Evolutionary conservation across 73 alveolate genomes (phyloP), one percentile per base, ranked within the genome.

Genomic region (Diophrys appendiculata): DNA sequence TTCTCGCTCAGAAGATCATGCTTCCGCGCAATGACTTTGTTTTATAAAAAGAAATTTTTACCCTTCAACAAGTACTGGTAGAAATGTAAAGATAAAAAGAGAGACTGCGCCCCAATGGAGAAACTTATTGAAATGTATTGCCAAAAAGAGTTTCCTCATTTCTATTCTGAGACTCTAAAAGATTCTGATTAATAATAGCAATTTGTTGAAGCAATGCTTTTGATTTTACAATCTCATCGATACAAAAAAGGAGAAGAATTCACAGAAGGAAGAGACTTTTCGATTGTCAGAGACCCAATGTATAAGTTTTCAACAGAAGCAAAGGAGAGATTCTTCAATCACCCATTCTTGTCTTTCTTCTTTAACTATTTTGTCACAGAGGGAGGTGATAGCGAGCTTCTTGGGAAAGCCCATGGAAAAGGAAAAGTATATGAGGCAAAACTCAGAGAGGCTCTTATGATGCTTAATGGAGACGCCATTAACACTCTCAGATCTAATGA

Each of bases 1-100:
- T 84, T 84, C 74, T 77, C 65, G 75, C 70, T 65, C 77, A 76
- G 65, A 53, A 26, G 92, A 26, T 35, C 92, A 24, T 84, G 92
- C 86, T 84, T 84, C 74, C 33, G 92, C 68, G 29, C 54, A 29
- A 84, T 84, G 92, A 35, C 73, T 25, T 80, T 77, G 80, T 84
- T n/a, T 79, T 84, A 65, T 60, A 84, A 84, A 33, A 72, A 0
- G 32, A 70, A 52, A 22, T 84, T 84, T 54, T 23, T 30, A 2
- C 82, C 84, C 53, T 73, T 31, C 60, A 26, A 71, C 34, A 77
- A 84, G n/a, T 13, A 3, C 1, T 84, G 92, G 92, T 65, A 55
- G 71, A 33, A 54, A 27, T 23, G 29, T 28, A 72, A 72, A 28
- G 65, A 29, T 25, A 35, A 72, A 54, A 24, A n/a, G 72, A 33